phyloP scores from a whole-genome alignment of 2,329 filamentous ascomycete species.

The Lecanoromycetidae sp. region DNA sequence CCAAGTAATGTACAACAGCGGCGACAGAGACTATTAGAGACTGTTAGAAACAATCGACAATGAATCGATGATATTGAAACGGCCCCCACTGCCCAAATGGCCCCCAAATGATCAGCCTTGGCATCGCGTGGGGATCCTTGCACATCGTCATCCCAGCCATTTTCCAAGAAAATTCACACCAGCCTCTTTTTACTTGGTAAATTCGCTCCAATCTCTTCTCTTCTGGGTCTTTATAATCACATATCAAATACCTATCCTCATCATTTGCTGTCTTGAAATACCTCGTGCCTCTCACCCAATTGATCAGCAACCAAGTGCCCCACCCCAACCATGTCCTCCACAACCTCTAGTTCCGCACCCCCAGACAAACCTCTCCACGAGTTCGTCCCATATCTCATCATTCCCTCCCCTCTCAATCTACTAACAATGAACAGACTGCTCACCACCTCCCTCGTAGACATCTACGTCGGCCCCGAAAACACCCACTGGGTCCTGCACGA shows the following conservation, averaged over 20 bases:
- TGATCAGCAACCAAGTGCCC: background rate
- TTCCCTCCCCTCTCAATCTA: background rate
- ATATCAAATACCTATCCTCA: no score
- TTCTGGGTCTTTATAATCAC: background rate
- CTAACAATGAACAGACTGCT: slow-evolving; percentile 33
- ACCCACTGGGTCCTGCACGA: slow-evolving; percentile 46
- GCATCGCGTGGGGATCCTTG: no score
- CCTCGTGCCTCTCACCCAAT: no score
- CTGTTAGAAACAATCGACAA: no score
- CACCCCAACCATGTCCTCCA: background rate
- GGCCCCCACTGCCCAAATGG: no score
- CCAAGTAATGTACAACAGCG: no score
- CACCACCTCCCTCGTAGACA: slow-evolving; percentile 42
- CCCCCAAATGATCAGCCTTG: no score
- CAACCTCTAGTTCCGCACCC: slow-evolving; percentile 11
- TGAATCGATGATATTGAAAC: no score
- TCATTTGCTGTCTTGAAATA: no score
- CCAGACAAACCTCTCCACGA: slow-evolving; percentile 32
- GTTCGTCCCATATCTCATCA: slow-evolving; percentile 21
- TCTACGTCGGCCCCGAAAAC: slow-evolving; percentile 43
- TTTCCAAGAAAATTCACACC: slow-evolving; percentile 1
- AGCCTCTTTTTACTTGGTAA: background rate
- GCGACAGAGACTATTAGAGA: no score
- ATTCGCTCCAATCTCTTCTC: background rate
- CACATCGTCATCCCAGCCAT: no score